Evolutionary conservation across 371 early-diverging fungal species (phyloP).

Genomic region (Mucor indicus): DNA sequence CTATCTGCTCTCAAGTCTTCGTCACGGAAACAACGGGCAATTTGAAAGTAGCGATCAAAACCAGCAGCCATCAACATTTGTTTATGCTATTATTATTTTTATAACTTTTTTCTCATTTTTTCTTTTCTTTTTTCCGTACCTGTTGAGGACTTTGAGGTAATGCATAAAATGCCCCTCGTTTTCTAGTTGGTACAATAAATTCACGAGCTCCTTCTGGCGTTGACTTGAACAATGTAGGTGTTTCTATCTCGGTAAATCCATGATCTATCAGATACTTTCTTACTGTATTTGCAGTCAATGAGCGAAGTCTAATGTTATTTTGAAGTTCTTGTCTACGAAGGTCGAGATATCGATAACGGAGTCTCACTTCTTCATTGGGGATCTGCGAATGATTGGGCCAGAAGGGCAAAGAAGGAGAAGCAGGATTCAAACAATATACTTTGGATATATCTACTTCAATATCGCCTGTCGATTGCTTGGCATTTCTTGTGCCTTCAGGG

Average conservation of each 20-base stretch:
- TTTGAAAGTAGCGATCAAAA: conserved; percentile 88
- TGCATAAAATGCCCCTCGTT: conserved; percentile 75
- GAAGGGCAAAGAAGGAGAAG: conserved; percentile 71
- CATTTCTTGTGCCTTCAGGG: conserved; percentile 50
- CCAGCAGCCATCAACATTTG: conserved; percentile 92
- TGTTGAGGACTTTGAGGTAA: conserved; percentile 94
- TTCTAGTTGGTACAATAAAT: conserved; percentile 89
- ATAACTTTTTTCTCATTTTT: neutral
- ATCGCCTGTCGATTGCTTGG: conserved; percentile 53
- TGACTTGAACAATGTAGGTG: conserved; percentile 88
- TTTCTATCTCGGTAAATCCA: conserved; percentile 89
- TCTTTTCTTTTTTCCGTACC: conserved; percentile 26
- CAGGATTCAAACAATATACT: conserved; percentile 69
- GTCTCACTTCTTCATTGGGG: conserved; percentile 80
- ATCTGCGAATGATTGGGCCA: conserved; percentile 55
- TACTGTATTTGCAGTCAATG: conserved; percentile 61
- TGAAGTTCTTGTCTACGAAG: conserved; percentile 78
- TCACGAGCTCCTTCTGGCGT: conserved; percentile 95
- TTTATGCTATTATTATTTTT: conserved; percentile 60
- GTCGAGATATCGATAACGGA: conserved; percentile 80
- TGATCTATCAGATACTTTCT: conserved; percentile 61
- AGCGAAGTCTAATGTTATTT: conserved; percentile 68
- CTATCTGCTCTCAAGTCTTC: conserved; percentile 88
- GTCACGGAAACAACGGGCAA: conserved; percentile 92
- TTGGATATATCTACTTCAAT: conserved; percentile 70